A percentile compares a stretch with the other conserved stretches of the same genome.
Evolutionary conservation across 2,329 filamentous ascomycete genomes (phyloP).

Genomic region (Botrytis fabae): DNA sequence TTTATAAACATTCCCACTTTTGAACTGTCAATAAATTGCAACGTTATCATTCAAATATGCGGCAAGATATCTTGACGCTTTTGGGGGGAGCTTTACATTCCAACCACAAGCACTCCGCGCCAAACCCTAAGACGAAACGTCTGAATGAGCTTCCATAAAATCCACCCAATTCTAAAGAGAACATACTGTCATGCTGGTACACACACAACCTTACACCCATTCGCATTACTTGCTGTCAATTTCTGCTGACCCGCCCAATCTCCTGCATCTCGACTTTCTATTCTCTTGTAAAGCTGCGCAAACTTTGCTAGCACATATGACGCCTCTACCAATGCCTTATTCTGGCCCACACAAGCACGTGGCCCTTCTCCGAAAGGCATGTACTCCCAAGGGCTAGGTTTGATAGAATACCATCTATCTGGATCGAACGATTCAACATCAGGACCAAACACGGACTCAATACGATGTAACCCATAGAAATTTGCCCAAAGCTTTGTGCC

Average conservation of each 20-base stretch:
- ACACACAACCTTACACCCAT: conserved; percentile 18
- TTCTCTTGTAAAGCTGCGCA: conserved; percentile 21
- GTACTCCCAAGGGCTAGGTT: conserved; percentile 67
- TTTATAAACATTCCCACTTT: neutral
- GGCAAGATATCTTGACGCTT: neutral
- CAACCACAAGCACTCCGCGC: conserved; percentile 1
- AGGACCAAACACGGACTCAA: conserved; percentile 58
- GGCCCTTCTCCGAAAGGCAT: conserved; percentile 70
- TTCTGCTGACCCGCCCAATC: conserved; percentile 16
- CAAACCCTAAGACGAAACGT: neutral
- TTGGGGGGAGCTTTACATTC: neutral
- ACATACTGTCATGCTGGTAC: neutral
- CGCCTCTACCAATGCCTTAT: conserved; percentile 26
- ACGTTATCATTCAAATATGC: conserved; percentile 4
- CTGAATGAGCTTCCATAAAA: neutral
- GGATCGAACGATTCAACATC: conserved; percentile 71
- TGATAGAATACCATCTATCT: conserved; percentile 62
- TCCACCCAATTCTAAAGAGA: neutral
- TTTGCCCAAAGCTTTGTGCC: conserved; percentile 13
- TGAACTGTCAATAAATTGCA: neutral
- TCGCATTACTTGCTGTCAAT: conserved; percentile 20
- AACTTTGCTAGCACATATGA: conserved; percentile 24
- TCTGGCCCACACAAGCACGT: conserved; percentile 63
- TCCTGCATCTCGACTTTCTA: conserved; percentile 18
- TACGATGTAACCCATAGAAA: conserved; percentile 12